phyloP scores from a whole-genome alignment of 768 basidiomycete genomes.

The Naganishia vaughanmartiniae region DNA sequence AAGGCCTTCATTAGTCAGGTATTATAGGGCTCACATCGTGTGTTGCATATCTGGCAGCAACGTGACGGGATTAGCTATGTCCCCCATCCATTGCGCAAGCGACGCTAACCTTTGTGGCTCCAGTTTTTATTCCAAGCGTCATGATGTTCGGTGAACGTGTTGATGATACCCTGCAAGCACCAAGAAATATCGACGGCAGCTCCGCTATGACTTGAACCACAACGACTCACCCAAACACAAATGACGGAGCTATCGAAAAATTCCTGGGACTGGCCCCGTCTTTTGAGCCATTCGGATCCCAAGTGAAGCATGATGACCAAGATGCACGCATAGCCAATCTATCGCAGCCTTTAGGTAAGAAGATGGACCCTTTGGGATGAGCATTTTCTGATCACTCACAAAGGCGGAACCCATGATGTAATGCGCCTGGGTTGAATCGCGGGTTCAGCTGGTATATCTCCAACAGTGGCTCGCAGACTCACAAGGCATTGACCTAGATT shows the following conservation, averaged over 20 bases:
- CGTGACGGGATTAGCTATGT: not conserved
- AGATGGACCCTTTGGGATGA: no score
- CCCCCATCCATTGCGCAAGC: not conserved
- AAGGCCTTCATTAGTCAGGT: not conserved
- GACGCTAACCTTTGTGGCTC: slow-evolving; percentile 66
- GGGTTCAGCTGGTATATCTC: not conserved
- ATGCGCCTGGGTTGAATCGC: slow-evolving; percentile 10
- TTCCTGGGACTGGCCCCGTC: slow-evolving; percentile 50
- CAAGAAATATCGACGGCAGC: not conserved
- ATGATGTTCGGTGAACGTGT: slow-evolving; percentile 89
- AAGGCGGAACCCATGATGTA: slow-evolving; percentile 70
- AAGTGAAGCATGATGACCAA: slow-evolving; percentile 73
- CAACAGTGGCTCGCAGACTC: slow-evolving; percentile 61
- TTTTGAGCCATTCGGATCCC: slow-evolving; percentile 67
- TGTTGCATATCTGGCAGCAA: slow-evolving; percentile 69
- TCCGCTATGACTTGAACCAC: not conserved
- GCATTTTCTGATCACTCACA: slow-evolving; percentile 26
- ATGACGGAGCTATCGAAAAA: slow-evolving; percentile 53
- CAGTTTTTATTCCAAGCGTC: slow-evolving; percentile 60
- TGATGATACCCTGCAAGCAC: slow-evolving; percentile 59
- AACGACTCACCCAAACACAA: slow-evolving; percentile 48
- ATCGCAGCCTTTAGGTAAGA: not conserved
- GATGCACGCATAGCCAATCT: slow-evolving; percentile 75
- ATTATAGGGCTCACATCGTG: slow-evolving; percentile 54
- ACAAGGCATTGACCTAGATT: slow-evolving; percentile 80